Base-by-base conservation (phyloP, 768 basidiomycete species). In the Xerocomellus intermedius region DNA sequence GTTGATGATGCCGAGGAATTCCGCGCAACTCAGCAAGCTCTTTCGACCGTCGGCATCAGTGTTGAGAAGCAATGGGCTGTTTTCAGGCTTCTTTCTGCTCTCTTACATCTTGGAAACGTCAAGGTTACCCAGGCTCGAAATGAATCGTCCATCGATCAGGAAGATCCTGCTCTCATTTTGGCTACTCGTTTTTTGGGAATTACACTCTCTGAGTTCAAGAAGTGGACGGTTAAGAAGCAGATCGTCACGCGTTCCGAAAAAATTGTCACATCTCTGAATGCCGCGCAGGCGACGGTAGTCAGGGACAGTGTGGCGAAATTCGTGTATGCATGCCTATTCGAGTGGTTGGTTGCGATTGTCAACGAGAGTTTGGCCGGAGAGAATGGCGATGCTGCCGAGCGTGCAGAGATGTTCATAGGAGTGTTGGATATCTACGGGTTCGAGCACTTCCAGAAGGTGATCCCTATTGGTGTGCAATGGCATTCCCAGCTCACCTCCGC, bases 1-100 rank as follows among this genome's bases (percentile, higher is more conserved):
- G 92, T 99, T 12, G 97, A 99, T 71, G 97, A 99, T 67, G 89
- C 85, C 0, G 94, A 97, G 65, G 97, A 99, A 74, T 98, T 99
- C 71, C 79, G 91, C 30, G 77, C 83, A 19, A 99, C 97, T 5
- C 95, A 98, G 63, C 91, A 90, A 59, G 97, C 97, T 1, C 81
- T 99, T 21, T 94, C 92, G 6, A 98, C 94, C 5, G 97, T 99
- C 50, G 97, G 97, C 4, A 97, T 99, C 66, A 90, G 94, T 55
- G 91, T 98, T 50, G 95, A 98, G 72, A 91, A 92, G 66, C 97
- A 98, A 72, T 98, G 95, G 97, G 92, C 91, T 12, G 94, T 98
- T 54, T 99, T 98, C 76, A 86, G 90, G 59, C 79, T 99, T 35
- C 79, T 99, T 41, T 90, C 97, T 9, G 91, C 94, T 8, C 80